Base-by-base conservation (phyloP, 2,329 filamentous ascomycete species). In the Paracorniculantispora psalliotae region DNA sequence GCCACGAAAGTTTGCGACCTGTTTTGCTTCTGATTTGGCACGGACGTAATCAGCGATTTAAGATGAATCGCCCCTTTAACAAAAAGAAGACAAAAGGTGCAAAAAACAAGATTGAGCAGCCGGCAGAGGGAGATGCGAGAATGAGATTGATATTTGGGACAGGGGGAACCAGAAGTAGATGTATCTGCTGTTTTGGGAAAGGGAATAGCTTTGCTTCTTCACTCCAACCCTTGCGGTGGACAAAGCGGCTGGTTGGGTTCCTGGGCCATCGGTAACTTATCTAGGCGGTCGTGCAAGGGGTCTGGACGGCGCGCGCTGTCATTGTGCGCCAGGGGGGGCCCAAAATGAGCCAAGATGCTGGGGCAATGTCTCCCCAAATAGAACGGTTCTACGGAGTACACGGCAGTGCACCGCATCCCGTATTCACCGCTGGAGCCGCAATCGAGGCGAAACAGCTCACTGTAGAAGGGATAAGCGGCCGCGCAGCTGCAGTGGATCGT, bases 341-440 rank as follows among this genome's bases (percentile, higher is more conserved):
- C 25, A 5, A 43, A 25, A 53, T 30, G 50, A 43, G 46, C 46
- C 25, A 33, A 33, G 26, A 21, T 8, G 46, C 8, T 28, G 17
- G 17, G 17, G 41, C 13, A 4, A 23, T 7, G 3, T 19, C 17
- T 23, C 35, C 23, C 37, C 37, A 53, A 43, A 53, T 53, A 56
- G 21, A 55, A 47, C 13, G 28, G 23, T 35, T 17, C 17, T 41
- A 26, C 26, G 26, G n/a, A n/a, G 48, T 25, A 53, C 30, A 30
- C 44, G 54, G 54, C 46, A 39, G 43, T 28, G 43, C 46, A 30
- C 17, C 35, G 46, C 4, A 49, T 41, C 46, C 46, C 46, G 54
- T 57, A 57, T 57, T 50, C 54, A 41, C 39, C 7, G 23, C 44
- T 49, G 33, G 43, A 55, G 43, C 28, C 33, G 44, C 33, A 56